These are phyloP conservation scores for Talaromyces nanjingensis DNA, from an alignment of 495 filamentous ascomycete genomes.

Conservation along the genomic window DNA sequence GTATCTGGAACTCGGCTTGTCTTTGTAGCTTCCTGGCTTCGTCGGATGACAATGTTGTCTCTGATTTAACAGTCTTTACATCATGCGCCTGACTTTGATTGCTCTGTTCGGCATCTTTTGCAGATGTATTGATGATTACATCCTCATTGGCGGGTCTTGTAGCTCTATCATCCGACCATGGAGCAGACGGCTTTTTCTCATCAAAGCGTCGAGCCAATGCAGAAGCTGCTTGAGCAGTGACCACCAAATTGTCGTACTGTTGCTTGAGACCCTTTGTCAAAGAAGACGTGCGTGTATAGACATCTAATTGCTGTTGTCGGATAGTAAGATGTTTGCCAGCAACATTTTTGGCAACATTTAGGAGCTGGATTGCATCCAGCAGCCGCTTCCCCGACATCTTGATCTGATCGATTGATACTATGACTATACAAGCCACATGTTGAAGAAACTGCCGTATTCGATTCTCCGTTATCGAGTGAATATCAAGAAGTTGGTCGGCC, in stretches of 20 bases:
- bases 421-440: background rate
- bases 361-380: constrained; percentile 71
- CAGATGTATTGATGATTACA: background rate
- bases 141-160: background rate
- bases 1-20: constrained; percentile 50
- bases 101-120: too few relatives aligned
- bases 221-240: constrained; percentile 57
- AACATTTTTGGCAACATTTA: constrained; percentile 69
- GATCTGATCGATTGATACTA: background rate
- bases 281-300: constrained; percentile 70
- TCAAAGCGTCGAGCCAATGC: constrained; percentile 51
- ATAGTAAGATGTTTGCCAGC: constrained; percentile 74
- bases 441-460: background rate
- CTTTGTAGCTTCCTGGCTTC: constrained; percentile 39
- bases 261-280: constrained; percentile 60
- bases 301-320: constrained; percentile 68
- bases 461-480: background rate
- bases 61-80: background rate
- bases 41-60: constrained; percentile 21
- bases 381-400: constrained; percentile 64
- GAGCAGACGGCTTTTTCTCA: constrained; percentile 24
- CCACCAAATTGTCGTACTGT: constrained; percentile 55
- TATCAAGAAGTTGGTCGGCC: background rate
- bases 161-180: background rate
- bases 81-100: background rate